Evolutionary conservation across 345 rosid genomes (phyloP).

Genomic region (Hypericum perforatum): DNA sequence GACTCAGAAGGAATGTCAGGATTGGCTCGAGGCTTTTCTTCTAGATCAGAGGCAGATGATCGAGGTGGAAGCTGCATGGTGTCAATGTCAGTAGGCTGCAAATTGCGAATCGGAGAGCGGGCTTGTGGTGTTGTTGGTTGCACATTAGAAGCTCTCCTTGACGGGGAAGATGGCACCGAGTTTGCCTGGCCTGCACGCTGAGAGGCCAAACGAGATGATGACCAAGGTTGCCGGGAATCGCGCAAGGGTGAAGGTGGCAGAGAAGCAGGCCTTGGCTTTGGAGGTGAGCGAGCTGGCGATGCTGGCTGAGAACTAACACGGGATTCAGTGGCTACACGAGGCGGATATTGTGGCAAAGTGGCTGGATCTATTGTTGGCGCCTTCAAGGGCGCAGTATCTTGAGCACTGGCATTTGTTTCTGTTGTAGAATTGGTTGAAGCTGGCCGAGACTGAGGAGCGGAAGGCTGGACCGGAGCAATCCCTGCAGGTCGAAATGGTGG

Average conservation of each 20-base stretch:
- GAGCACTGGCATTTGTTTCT: too few relatives aligned
- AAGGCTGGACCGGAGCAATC: constrained; percentile 16
- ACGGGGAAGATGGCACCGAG: constrained; percentile 21
- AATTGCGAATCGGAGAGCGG: constrained; percentile 21
- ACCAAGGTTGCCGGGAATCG: constrained; percentile 17
- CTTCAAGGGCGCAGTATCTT: too few relatives aligned
- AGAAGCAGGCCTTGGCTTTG: constrained; percentile 12
- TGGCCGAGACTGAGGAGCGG: constrained; percentile 17
- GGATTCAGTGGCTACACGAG: constrained; percentile 9
- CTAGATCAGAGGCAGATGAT: constrained; percentile 4
- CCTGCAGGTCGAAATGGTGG: constrained; percentile 45
- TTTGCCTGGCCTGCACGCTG: constrained; percentile 17
- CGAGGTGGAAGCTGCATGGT: constrained; percentile 11
- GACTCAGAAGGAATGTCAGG: constrained; percentile 10
- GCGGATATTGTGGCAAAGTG: constrained; percentile 3
- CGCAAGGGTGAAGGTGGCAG: constrained; percentile 21
- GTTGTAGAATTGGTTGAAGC: too few relatives aligned
- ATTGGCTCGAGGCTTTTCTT: constrained; percentile 12
- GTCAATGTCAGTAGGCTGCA: constrained; percentile 9
- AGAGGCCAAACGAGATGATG: constrained; percentile 16
- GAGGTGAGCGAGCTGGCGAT: constrained; percentile 5
- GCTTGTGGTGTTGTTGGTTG: constrained; percentile 16
- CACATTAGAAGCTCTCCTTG: constrained; percentile 14
- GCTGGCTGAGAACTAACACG: constrained; percentile 1
- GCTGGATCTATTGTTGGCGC: too few relatives aligned